Conservation (phyloP, 2,329 filamentous ascomycete species). For the Nothophoma quercina region DNA sequence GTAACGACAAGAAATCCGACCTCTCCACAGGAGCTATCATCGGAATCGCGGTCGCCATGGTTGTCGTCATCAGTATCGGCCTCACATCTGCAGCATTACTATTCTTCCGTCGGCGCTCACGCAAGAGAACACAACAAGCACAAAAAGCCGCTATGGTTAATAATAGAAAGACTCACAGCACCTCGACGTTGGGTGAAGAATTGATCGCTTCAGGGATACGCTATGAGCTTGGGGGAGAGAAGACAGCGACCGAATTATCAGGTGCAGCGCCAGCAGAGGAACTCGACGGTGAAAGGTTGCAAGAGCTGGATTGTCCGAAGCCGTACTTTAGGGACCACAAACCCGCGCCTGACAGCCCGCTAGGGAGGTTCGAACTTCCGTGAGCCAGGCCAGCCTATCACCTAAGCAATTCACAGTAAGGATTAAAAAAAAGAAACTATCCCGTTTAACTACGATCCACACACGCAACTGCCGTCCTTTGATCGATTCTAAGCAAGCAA, state of each 20-base stretch:
- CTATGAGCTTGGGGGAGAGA: conserved; percentile 16
- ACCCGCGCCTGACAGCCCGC: conserved; percentile 7
- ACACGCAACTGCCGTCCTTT: too few species aligned
- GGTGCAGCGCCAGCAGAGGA: not conserved
- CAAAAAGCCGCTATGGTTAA: conserved; percentile 12
- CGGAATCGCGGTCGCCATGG: conserved; percentile 18
- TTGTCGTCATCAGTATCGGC: conserved; percentile 9
- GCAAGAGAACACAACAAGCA: conserved; percentile 20
- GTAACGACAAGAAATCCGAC: not conserved
- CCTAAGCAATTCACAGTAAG: not conserved
- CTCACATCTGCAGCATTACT: conserved; percentile 9
- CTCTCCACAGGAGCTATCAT: conserved; percentile 13
- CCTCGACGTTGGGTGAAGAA: conserved; percentile 20
- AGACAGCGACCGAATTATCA: conserved; percentile 17
- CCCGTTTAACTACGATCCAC: not conserved
- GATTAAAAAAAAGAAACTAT: too few species aligned
- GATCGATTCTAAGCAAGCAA: too few species aligned
- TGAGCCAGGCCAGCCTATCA: not conserved
- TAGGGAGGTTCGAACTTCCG: conserved; percentile 11
- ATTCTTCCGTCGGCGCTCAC: conserved; percentile 20
- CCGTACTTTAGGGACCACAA: conserved; percentile 13
- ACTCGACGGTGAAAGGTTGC: conserved; percentile 7
- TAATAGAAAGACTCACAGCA: conserved; percentile 8
- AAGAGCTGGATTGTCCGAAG: conserved; percentile 11
- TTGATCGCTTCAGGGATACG: conserved; percentile 10